Evolutionary conservation across 2,329 filamentous ascomycete genomes (phyloP), one percentile per base, ranked within the genome.

Genomic region (Byssoonygena ceratinophila): DNA sequence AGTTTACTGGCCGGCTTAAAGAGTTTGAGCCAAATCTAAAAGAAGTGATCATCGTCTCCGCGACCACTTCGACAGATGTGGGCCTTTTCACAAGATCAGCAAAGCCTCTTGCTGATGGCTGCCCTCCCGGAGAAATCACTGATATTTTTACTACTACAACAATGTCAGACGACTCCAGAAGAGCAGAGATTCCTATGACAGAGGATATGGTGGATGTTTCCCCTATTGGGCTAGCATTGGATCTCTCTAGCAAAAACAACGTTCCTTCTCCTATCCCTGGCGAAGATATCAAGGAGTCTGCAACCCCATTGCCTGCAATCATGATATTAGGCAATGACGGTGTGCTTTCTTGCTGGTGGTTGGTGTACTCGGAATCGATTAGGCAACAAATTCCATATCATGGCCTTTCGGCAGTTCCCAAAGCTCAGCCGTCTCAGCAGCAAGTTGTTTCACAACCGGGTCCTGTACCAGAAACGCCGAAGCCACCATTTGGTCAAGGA

Each of bases 241-340:
- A 98, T 66, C 71, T 96, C n/a, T 94, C 90, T 1, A 80, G 80
- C 63, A 86, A 79, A 54, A 85, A 91, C 49, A 87, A 81, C 59
- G 85, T 95, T 1, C 75, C 80, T 57, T 82, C 84, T 58, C 90
- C 90, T 1, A 85, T 94, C 54, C 81, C 55, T 81, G 77, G 80
- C 0, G 84, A 92, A 57, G 84, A 94, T 62, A 81, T 94, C 44
- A 78, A 85, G 29, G 79, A 90, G 61, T 94, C 89, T 3, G 77
- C 83, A 0, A 82, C 81, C 1, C 91, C 92, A 11, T 70, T 97
- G 7, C 92, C 92, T 4, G 87, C 83, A 9, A 75, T 95, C 39
- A 84, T 92, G 76, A 77, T 88, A 27, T 74, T 98, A 14, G 97
- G 94, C 55, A 84, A 95, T 59, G 87, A 96, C 62, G 92, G 92